Evolutionary conservation across 139 green algal genomes (phyloP).

Genomic region (Asterochloris sp.): DNA sequence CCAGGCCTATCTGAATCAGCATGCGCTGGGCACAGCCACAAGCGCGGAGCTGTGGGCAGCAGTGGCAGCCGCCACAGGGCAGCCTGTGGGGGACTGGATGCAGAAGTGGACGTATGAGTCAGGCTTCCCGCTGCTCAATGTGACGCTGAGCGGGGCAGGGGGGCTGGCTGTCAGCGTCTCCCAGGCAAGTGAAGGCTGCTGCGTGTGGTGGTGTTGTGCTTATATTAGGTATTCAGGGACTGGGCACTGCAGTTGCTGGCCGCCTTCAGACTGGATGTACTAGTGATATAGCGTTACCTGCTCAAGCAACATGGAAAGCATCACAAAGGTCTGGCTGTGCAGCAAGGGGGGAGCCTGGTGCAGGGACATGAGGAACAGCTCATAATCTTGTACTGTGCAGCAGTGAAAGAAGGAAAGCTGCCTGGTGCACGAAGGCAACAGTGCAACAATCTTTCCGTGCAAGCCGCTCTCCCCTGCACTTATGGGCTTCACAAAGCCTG

Average conservation of each 20-base stretch:
- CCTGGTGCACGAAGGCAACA: too few relatives aligned
- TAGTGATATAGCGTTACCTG: neutral
- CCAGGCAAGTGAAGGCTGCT: neutral
- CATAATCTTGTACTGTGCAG: too few relatives aligned
- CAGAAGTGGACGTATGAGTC: slow-evolving; percentile 40
- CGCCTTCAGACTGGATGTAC: neutral
- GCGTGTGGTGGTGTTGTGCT: neutral
- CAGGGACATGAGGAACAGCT: too few relatives aligned
- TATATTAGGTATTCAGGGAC: neutral
- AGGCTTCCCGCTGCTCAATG: slow-evolving; percentile 44
- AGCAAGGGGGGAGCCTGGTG: too few relatives aligned
- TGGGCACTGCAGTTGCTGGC: neutral
- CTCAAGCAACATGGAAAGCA: neutral
- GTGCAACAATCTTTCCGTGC: too few relatives aligned
- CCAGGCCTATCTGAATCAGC: slow-evolving; percentile 33
- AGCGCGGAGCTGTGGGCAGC: slow-evolving; percentile 38
- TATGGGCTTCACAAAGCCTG: too few relatives aligned
- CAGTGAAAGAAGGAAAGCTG: too few relatives aligned
- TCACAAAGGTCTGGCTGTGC: too few relatives aligned
- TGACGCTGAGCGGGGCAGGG: slow-evolving; percentile 6
- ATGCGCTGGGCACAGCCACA: slow-evolving; percentile 27
- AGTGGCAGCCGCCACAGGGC: neutral
- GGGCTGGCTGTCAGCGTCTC: slow-evolving; percentile 16
- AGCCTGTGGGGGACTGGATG: slow-evolving; percentile 23
- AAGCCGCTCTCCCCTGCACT: too few relatives aligned